Evolutionary conservation across 148 eudicot species (phyloP).

Genomic region (Rheum nobile): DNA sequence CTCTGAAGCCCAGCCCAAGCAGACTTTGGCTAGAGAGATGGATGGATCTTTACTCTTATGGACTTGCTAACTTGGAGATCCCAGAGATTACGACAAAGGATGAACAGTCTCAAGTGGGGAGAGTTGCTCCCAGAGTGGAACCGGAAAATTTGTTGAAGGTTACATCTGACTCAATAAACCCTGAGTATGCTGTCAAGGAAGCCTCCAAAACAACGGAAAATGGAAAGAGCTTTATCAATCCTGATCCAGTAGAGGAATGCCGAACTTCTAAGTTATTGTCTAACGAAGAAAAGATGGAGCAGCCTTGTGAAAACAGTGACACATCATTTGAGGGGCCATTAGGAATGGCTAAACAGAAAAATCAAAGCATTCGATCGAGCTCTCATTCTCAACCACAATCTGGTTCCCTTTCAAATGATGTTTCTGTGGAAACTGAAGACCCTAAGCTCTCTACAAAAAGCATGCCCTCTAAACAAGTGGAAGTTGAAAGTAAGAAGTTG

Average conservation of each 20-base stretch:
- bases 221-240: background rate
- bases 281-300: constrained; percentile 3
- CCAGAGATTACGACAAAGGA: constrained; percentile 11
- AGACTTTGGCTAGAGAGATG: constrained; percentile 96
- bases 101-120: constrained; percentile 15
- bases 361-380: background rate
- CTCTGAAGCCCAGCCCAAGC: constrained; percentile 51
- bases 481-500: constrained; percentile 48
- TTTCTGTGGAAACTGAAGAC: constrained; percentile 32
- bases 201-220: background rate
- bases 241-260: background rate
- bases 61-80: constrained; percentile 14
- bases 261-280: background rate
- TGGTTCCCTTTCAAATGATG: constrained; percentile 13
- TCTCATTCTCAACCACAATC: constrained; percentile 1
- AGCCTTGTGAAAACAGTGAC: background rate
- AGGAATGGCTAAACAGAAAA: background rate
- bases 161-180: background rate
- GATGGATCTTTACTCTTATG: constrained; percentile 54
- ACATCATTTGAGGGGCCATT: background rate
- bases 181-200: background rate
- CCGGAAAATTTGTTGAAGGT: background rate
- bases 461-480: constrained; percentile 38
- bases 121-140: constrained; percentile 8
- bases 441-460: constrained; percentile 32